Evolutionary conservation across 2,329 filamentous ascomycete species (phyloP).

Genomic region (Paecilomyces sp.): DNA sequence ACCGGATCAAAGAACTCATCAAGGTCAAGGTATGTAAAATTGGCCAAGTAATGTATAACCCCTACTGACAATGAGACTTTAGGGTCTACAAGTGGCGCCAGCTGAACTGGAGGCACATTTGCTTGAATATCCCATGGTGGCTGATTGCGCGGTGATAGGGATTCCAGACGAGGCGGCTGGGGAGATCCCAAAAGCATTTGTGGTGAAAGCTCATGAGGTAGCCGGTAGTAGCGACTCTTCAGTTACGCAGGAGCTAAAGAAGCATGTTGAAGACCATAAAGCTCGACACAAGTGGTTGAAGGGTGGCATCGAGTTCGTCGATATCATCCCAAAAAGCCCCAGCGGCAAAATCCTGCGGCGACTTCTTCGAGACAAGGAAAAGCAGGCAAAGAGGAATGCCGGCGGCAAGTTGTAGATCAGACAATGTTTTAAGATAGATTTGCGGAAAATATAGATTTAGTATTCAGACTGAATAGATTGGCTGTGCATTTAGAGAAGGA

Average conservation of each 20-base stretch:
- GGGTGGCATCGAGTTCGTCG: slow-evolving; percentile 52
- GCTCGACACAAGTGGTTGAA: slow-evolving; percentile 56
- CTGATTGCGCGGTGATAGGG: slow-evolving; percentile 72
- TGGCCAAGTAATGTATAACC: neutral
- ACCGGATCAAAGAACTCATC: slow-evolving; percentile 72
- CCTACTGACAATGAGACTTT: slow-evolving; percentile 7
- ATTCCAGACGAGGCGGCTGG: slow-evolving; percentile 57
- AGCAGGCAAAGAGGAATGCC: slow-evolving; percentile 55
- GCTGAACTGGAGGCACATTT: slow-evolving; percentile 77
- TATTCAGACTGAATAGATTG: too few species aligned
- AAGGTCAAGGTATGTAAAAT: slow-evolving; percentile 59
- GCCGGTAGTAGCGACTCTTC: slow-evolving; percentile 47
- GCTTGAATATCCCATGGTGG: slow-evolving; percentile 66
- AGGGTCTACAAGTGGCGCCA: slow-evolving; percentile 76
- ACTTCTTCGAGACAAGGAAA: slow-evolving; percentile 67
- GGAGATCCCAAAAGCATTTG: slow-evolving; percentile 57
- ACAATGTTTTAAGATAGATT: too few species aligned
- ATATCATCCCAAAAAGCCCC: slow-evolving; percentile 54
- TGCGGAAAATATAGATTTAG: too few species aligned
- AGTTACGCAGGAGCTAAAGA: slow-evolving; percentile 45
- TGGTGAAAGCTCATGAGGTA: slow-evolving; percentile 49
- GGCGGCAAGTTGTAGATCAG: slow-evolving; percentile 57
- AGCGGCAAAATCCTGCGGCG: slow-evolving; percentile 58
- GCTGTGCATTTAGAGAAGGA: too few species aligned
- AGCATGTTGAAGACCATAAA: slow-evolving; percentile 55